A percentile compares a stretch with the other conserved stretches of the same genome.
phyloP scores from a whole-genome alignment of 1,284 basidiomycete genomes.

The Ustilago trichophora region DNA sequence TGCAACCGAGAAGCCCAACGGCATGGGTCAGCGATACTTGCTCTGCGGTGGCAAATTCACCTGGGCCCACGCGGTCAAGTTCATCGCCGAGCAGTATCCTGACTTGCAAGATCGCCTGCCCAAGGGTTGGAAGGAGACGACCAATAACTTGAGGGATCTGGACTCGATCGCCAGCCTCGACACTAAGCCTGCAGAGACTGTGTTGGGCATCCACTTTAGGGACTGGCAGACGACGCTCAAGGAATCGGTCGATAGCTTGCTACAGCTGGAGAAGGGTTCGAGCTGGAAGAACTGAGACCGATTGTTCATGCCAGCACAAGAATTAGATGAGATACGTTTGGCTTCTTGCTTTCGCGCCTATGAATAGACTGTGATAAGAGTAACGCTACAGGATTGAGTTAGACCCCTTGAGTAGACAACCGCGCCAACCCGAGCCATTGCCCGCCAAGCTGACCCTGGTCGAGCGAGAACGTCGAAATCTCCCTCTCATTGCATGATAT shows the following conservation, averaged over 20 bases:
- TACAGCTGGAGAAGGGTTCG: slow-evolving; percentile 43
- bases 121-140: slow-evolving; percentile 53
- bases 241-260: slow-evolving; percentile 50
- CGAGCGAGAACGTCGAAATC: too few species aligned
- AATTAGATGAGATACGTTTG: too few species aligned
- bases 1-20: slow-evolving; percentile 43
- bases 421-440: too few species aligned
- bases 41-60: slow-evolving; percentile 55
- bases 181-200: slow-evolving; percentile 39
- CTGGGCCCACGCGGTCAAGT: slow-evolving; percentile 51
- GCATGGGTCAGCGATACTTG: slow-evolving; percentile 49
- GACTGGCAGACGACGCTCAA: slow-evolving; percentile 57
- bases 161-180: slow-evolving; percentile 43
- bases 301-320: too few species aligned
- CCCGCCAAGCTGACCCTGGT: too few species aligned
- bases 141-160: slow-evolving; percentile 10
- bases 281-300: slow-evolving; percentile 46
- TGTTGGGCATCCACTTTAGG: slow-evolving; percentile 43
- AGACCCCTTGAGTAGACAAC: too few species aligned
- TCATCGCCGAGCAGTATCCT: slow-evolving; percentile 43
- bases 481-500: too few species aligned
- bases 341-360: too few species aligned
- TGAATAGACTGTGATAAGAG: too few species aligned
- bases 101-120: slow-evolving; percentile 49
- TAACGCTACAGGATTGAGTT: too few species aligned